Conservation (phyloP, 2,329 filamentous ascomycete species). For the Aspergillus sp. region DNA sequence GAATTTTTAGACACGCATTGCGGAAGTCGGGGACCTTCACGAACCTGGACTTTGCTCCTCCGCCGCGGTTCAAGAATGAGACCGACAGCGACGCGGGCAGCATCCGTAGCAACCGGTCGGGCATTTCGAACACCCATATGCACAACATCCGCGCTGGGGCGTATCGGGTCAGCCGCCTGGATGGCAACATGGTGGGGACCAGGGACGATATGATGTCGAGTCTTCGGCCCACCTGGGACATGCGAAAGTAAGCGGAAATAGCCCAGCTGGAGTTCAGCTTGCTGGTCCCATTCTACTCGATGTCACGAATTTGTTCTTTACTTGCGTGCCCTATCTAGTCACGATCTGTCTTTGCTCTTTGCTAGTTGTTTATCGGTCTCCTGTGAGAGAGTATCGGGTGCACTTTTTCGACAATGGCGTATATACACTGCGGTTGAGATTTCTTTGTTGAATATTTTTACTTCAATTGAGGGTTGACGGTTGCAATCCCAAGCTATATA, state of each 20-base stretch:
- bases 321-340: constrained; percentile 8
- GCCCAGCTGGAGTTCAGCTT: no score
- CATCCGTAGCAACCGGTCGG: constrained; percentile 62
- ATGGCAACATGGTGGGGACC: constrained; percentile 72
- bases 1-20: constrained; percentile 32
- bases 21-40: constrained; percentile 42
- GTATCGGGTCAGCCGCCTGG: constrained; percentile 76
- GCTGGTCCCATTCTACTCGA: constrained; percentile 9
- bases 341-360: constrained; percentile 11
- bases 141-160: constrained; percentile 70
- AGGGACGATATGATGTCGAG: constrained; percentile 55
- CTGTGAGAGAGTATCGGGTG: constrained; percentile 4
- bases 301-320: constrained; percentile 9
- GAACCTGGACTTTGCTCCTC: constrained; percentile 41
- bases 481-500: no score
- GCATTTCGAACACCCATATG: constrained; percentile 61
- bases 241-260: constrained; percentile 28
- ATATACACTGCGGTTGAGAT: constrained; percentile 11
- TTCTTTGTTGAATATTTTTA: constrained; percentile 7
- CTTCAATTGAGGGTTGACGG: no score
- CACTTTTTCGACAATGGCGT: constrained; percentile 11
- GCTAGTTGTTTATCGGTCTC: constrained; percentile 2
- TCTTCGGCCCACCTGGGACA: constrained; percentile 48
- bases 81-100: constrained; percentile 38
- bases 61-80: constrained; percentile 39